Conservation (phyloP, 768 basidiomycete genomes). For the Tubosaeta sp. region DNA sequence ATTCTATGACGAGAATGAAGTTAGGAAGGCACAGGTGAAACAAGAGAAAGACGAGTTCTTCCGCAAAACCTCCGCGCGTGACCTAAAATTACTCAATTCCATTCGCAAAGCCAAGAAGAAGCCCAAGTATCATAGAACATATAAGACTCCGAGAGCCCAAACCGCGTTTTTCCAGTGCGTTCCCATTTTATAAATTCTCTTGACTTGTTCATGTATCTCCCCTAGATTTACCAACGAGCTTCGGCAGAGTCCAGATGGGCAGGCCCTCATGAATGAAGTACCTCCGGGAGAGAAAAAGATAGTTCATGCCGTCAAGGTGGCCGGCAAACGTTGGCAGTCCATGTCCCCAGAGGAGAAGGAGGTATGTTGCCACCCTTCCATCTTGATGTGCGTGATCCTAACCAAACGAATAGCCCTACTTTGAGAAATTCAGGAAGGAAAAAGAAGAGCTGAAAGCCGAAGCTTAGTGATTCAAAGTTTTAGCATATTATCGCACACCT, state of each 20-base stretch:
- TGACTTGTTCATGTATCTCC: not conserved
- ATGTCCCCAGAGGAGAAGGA: slow-evolving; percentile 32
- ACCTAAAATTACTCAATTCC: slow-evolving; percentile 32
- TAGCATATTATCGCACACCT: not conserved
- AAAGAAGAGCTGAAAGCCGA: slow-evolving; percentile 12
- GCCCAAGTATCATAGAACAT: slow-evolving; percentile 5
- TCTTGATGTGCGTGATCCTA: not conserved
- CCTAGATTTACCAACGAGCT: slow-evolving; percentile 21
- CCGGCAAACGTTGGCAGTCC: slow-evolving; percentile 27
- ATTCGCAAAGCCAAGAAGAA: slow-evolving; percentile 28
- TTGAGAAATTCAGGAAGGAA: slow-evolving; percentile 12
- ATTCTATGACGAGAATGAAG: slow-evolving; percentile 21
- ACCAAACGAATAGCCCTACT: slow-evolving; percentile 17
- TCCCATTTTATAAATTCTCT: not conserved
- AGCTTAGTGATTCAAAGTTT: slow-evolving; percentile 4
- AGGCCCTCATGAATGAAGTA: slow-evolving; percentile 9
- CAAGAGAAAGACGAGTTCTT: slow-evolving; percentile 28
- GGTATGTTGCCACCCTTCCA: slow-evolving; percentile 12
- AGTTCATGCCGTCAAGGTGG: slow-evolving; percentile 9
- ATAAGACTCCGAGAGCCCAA: not conserved
- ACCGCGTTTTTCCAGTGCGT: slow-evolving; percentile 26
- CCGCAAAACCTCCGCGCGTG: slow-evolving; percentile 9
- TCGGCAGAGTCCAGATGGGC: slow-evolving; percentile 14
- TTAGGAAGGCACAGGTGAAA: slow-evolving; percentile 13
- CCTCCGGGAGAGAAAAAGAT: not conserved